These are phyloP conservation scores for Pholiota microspora DNA, from an alignment of 768 basidiomycete species.

Conservation along the genomic window DNA sequence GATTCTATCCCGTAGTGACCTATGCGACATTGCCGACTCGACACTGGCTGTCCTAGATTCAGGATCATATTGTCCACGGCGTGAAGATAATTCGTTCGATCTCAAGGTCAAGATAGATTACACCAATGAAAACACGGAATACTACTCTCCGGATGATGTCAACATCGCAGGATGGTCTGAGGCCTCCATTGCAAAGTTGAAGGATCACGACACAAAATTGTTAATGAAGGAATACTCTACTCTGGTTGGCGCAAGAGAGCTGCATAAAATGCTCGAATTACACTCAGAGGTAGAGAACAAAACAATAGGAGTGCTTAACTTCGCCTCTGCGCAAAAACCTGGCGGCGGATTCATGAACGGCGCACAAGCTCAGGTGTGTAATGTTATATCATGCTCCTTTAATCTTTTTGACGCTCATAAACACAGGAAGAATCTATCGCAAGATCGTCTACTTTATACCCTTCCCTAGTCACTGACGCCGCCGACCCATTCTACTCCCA, in stretches of 20 bases:
- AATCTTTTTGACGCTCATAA: background rate
- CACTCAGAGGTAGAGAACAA: background rate
- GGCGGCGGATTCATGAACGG: slow-evolving; percentile 76
- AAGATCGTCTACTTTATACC: slow-evolving; percentile 70
- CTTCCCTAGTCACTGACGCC: slow-evolving; percentile 51
- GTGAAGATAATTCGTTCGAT: slow-evolving; percentile 12
- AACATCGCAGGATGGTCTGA: slow-evolving; percentile 12
- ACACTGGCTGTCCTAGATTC: slow-evolving; percentile 21
- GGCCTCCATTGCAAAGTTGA: background rate
- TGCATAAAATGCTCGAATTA: slow-evolving; percentile 8
- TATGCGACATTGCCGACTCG: slow-evolving; percentile 18
- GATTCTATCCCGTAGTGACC: slow-evolving; percentile 21
- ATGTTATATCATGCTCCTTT: background rate
- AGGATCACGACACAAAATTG: slow-evolving; percentile 9
- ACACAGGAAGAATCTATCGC: slow-evolving; percentile 66
- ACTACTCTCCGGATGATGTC: slow-evolving; percentile 18
- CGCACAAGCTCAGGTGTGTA: slow-evolving; percentile 56
- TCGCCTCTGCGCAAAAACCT: slow-evolving; percentile 71
- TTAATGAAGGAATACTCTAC: slow-evolving; percentile 25
- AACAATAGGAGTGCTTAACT: slow-evolving; percentile 44
- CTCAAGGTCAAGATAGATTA: slow-evolving; percentile 15
- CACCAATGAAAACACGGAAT: slow-evolving; percentile 19
- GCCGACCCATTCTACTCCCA: slow-evolving; percentile 59
- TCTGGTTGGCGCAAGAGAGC: slow-evolving; percentile 19
- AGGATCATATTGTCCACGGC: slow-evolving; percentile 20